A percentile compares a stretch with the other conserved stretches of the same genome.
phyloP scores from a whole-genome alignment of 305 asterid genomes.

The Lippia alba region DNA sequence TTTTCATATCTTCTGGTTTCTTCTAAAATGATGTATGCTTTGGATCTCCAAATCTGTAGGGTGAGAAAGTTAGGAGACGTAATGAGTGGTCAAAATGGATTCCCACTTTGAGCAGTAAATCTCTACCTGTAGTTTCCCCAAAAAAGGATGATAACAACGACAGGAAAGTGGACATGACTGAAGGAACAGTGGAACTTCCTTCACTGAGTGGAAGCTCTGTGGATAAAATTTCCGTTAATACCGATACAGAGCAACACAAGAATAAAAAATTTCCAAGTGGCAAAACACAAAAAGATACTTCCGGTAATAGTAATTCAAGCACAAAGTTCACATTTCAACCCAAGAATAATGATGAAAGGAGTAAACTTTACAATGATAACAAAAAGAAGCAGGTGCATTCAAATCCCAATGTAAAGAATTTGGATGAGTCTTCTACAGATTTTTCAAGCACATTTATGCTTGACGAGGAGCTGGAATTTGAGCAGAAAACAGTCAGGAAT shows the following conservation, averaged over 20 bases:
- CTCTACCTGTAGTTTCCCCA: constrained; percentile 38
- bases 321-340: constrained; percentile 36
- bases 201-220: constrained; percentile 37
- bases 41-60: constrained; percentile 40
- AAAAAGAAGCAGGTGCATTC: constrained; percentile 37
- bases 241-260: constrained; percentile 40
- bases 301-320: constrained; percentile 38
- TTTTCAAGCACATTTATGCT: constrained; percentile 78
- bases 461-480: constrained; percentile 87
- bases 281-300: constrained; percentile 36
- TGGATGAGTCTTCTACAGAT: constrained; percentile 62
- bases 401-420: constrained; percentile 37
- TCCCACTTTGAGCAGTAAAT: constrained; percentile 43
- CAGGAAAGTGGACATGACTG: constrained; percentile 38
- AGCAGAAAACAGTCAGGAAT: constrained; percentile 47
- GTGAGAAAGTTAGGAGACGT: constrained; percentile 65
- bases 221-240: constrained; percentile 34
- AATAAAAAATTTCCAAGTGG: constrained; percentile 34
- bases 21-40: constrained; percentile 21
- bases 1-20: constrained; percentile 9
- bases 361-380: constrained; percentile 33
- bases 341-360: constrained; percentile 28
- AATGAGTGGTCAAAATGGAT: constrained; percentile 82
- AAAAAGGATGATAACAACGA: constrained; percentile 46
- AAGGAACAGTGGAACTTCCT: constrained; percentile 35